Percentiles rank a stretch among this genome's conserved stretches.
These are phyloP conservation scores for Saccharomyces hybrid DNA, from an alignment of 1,139 yeast genomes.

Conservation along the genomic window DNA sequence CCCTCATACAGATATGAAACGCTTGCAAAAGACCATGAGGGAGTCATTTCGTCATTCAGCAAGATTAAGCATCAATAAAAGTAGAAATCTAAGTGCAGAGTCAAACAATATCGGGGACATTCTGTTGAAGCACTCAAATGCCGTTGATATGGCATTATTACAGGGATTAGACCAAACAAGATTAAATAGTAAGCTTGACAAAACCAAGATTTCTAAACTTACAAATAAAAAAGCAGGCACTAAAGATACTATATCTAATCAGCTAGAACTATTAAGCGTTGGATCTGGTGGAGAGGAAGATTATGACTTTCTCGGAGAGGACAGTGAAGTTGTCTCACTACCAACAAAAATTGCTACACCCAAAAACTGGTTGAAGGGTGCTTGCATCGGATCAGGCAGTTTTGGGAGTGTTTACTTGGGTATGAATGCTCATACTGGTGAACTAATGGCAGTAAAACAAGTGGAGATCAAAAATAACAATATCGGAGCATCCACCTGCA, in stretches of 20 bases:
- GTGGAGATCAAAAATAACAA: constrained; percentile 54
- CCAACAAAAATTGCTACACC: constrained; percentile 39
- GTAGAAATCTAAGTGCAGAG: constrained; percentile 17
- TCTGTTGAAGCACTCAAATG: no score
- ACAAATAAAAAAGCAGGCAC: not conserved
- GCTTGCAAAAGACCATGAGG: constrained; percentile 71
- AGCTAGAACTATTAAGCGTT: constrained; percentile 1
- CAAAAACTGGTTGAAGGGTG: constrained; percentile 82
- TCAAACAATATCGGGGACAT: constrained; percentile 52
- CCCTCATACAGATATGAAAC: constrained; percentile 71
- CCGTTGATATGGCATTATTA: no score
- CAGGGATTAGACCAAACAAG: no score
- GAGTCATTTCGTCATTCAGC: constrained; percentile 77
- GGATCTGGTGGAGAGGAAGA: constrained; percentile 14
- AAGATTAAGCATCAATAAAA: constrained; percentile 37
- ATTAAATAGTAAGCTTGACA: not conserved
- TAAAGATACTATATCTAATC: constrained; percentile 1
- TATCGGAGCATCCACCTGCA: no score
- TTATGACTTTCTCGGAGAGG: constrained; percentile 27
- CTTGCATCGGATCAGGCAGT: constrained; percentile 88
- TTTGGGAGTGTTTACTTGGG: constrained; percentile 93
- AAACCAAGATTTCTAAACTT: not conserved
- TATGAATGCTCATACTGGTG: constrained; percentile 88
- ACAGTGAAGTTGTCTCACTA: constrained; percentile 23
- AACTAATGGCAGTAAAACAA: constrained; percentile 93